Evolutionary conservation across 345 rosid genomes (phyloP).

Genomic region (Linum usitatissimum): DNA sequence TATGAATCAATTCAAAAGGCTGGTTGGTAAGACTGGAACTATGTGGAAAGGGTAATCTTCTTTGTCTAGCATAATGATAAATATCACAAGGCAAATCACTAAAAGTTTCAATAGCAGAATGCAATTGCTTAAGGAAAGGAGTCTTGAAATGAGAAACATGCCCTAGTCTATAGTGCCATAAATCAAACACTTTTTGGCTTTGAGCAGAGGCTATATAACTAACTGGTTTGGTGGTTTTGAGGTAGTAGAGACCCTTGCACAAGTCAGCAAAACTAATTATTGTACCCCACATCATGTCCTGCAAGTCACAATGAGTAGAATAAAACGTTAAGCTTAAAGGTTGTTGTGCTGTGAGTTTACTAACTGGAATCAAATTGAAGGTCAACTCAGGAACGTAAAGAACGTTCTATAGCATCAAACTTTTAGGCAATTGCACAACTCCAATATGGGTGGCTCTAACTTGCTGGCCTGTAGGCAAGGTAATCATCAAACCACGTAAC

Average conservation of each 20-base stretch:
- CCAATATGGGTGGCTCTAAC: too few species aligned
- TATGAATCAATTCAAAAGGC: neutral
- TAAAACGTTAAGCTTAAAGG: too few species aligned
- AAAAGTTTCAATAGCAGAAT: neutral
- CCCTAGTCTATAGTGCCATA: slow-evolving; percentile 1
- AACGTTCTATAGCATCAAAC: too few species aligned
- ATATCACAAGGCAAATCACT: neutral
- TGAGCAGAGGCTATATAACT: neutral
- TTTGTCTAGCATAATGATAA: neutral
- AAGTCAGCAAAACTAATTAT: neutral
- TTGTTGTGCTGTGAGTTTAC: too few species aligned
- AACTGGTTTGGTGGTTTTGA: neutral
- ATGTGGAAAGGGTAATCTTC: neutral
- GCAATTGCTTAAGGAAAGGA: neutral
- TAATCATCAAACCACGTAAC: too few species aligned
- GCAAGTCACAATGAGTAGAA: neutral
- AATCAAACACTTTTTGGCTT: neutral
- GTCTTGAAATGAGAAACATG: neutral
- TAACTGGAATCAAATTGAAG: too few species aligned
- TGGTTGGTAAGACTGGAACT: neutral
- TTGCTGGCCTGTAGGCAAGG: too few species aligned
- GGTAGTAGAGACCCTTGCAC: neutral
- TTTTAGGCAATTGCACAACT: too few species aligned
- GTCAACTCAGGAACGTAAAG: too few species aligned
- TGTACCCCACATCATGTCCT: neutral